Evolutionary conservation across 2,329 filamentous ascomycete genomes (phyloP), one percentile per base, ranked within the genome.

Genomic region (Alternaria ethzedia): DNA sequence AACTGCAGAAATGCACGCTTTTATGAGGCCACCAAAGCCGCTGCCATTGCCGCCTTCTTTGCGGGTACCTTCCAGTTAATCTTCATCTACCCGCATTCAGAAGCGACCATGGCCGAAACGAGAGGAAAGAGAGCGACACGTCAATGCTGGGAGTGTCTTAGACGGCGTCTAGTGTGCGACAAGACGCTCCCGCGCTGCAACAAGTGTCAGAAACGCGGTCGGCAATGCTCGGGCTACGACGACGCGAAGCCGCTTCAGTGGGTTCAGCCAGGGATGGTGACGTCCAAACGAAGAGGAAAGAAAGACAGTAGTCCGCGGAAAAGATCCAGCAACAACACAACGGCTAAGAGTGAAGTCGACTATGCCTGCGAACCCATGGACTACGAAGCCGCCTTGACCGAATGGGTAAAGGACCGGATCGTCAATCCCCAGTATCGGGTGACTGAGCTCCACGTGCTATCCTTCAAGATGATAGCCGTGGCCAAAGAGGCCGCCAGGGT

Each of bases 101-200:
- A 51, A 23, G 49, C 28, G 61, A 63, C 54, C 60, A 41, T 57
- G 11, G 17, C 65, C 55, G 61, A 63, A 68, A 66, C 46, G 8
- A 69, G 67, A 60, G 65, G 69, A 61, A 46, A 62, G 17, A 72
- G 70, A 61, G 70, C 74, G 59, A 68, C 57, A 3, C 70, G 72
- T 2, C 76, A 78, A 66, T 78, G 75, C 60, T 78, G 75, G 76
- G 75, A 74, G 25, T 78, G 76, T 54, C 64, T 75, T 23, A 75
- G 73, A 54, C 70, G 75, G 13, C 70, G 76, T 2, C 61, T 78
- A 25, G 76, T 78, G 1, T 78, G 76, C 55, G 76, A 78, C 61
- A 72, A 70, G n/a, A 71, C 70, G n/a, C 45, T 73, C 6, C 75
- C 76, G 8, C 67, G 68, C 50, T 78, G 76, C 60, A 74, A 70